Evolutionary conservation across 768 basidiomycete genomes (phyloP).

Genomic region (Leccinum obscurum): DNA sequence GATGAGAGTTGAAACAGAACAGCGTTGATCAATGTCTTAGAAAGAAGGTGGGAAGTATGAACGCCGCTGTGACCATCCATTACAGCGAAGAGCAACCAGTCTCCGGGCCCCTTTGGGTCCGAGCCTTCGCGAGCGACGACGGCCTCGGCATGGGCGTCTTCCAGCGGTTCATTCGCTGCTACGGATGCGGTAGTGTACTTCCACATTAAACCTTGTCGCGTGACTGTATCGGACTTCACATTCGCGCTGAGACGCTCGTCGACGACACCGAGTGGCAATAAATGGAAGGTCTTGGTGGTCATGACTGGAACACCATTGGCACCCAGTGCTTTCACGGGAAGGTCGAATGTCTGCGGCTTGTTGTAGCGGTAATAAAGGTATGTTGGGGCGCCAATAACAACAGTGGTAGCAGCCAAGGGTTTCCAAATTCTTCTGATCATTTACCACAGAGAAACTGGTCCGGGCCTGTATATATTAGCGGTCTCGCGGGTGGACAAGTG

Average conservation of each 20-base stretch:
- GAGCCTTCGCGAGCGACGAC: constrained; percentile 62
- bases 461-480: neutral
- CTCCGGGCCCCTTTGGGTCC: constrained; percentile 62
- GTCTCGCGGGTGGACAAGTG: neutral
- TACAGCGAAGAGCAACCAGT: constrained; percentile 82
- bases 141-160: constrained; percentile 80
- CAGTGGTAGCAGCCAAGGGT: constrained; percentile 55
- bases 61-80: constrained; percentile 91
- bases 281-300: constrained; percentile 50
- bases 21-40: constrained; percentile 80
- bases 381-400: constrained; percentile 55
- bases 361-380: constrained; percentile 57
- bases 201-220: constrained; percentile 64
- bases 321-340: constrained; percentile 52
- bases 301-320: constrained; percentile 62
- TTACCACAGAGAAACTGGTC: neutral
- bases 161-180: constrained; percentile 86
- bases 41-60: constrained; percentile 82
- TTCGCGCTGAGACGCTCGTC: constrained; percentile 60
- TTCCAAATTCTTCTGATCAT: constrained; percentile 74
- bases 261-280: constrained; percentile 55
- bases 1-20: constrained; percentile 73
- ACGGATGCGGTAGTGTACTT: constrained; percentile 77
- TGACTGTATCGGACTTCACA: constrained; percentile 45
- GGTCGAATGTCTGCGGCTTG: constrained; percentile 55